phyloP scores from a whole-genome alignment of 192 early-diverging fungal genomes.

The Ambispora gerdemannii region DNA sequence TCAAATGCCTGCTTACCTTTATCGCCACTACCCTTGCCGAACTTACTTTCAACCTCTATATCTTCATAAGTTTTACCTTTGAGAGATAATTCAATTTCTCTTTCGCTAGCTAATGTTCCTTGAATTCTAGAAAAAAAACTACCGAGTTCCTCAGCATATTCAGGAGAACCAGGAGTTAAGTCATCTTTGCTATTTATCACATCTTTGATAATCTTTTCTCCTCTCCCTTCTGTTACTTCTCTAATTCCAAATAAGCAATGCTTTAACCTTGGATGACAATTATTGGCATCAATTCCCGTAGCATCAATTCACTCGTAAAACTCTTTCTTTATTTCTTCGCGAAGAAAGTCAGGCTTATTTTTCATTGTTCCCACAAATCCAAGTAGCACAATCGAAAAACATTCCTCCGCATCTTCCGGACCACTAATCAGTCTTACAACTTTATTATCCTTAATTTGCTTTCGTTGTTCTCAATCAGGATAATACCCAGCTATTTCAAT shows the following conservation, averaged over 20 bases:
- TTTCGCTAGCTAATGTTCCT: not conserved
- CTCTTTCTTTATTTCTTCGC: not conserved
- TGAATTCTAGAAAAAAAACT: not conserved
- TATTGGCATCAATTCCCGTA: not conserved
- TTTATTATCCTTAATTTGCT: not conserved
- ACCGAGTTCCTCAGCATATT: not conserved
- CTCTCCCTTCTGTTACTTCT: not conserved
- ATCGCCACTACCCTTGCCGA: not conserved
- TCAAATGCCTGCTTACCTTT: not conserved
- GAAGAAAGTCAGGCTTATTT: not conserved
- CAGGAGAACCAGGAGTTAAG: not conserved
- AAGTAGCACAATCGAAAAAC: not conserved
- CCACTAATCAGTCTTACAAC: not conserved
- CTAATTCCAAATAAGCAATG: not conserved
- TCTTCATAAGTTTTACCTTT: not conserved
- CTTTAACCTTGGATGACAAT: not conserved
- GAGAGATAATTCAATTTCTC: not conserved
- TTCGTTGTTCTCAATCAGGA: not conserved
- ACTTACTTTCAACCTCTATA: not conserved
- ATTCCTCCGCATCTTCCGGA: not conserved
- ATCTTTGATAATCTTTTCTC: not conserved
- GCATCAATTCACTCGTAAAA: not conserved
- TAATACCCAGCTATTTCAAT: not conserved
- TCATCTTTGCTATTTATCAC: not conserved
- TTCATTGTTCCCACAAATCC: not conserved